Percentiles rank a stretch among this genome's conserved stretches.
Evolutionary conservation across 768 basidiomycete genomes (phyloP).

Genomic region (Tulasnella sp.): DNA sequence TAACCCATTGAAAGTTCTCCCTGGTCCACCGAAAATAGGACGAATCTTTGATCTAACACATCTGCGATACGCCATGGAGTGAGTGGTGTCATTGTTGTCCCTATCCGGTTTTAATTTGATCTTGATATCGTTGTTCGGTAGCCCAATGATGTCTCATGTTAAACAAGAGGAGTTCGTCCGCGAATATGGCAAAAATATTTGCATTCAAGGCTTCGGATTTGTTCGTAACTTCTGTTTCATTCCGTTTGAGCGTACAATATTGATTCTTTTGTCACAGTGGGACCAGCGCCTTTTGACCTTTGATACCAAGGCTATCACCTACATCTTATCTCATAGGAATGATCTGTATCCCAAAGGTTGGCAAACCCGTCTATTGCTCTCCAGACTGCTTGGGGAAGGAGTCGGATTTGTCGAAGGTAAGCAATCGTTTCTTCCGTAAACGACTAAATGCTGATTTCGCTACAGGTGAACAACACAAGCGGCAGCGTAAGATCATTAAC

Average conservation of each 20-base stretch:
- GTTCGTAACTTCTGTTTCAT: constrained; percentile 39
- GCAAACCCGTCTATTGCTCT: constrained; percentile 61
- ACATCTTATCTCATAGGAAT: constrained; percentile 58
- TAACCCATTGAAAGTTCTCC: constrained; percentile 42
- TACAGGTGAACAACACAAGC: constrained; percentile 48
- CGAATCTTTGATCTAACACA: constrained; percentile 40
- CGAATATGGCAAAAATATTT: constrained; percentile 44
- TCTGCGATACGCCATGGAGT: constrained; percentile 40
- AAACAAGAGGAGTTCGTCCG: constrained; percentile 29
- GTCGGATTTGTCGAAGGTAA: constrained; percentile 3
- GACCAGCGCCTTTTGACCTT: constrained; percentile 68
- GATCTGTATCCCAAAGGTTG: constrained; percentile 67
- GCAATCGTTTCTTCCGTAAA: neutral
- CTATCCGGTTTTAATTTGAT: constrained; percentile 11
- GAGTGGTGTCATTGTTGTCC: constrained; percentile 35
- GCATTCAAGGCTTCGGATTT: constrained; percentile 17
- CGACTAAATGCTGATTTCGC: constrained; percentile 20
- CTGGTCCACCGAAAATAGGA: constrained; percentile 45
- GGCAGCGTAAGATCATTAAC: constrained; percentile 45
- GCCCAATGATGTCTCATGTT: constrained; percentile 4
- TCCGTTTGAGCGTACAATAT: constrained; percentile 29
- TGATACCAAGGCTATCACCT: constrained; percentile 59
- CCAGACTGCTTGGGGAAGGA: constrained; percentile 63
- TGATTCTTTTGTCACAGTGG: constrained; percentile 5
- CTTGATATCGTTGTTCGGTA: neutral